phyloP scores from a whole-genome alignment of 441 rosid species.

The Erysimum pusillum region DNA sequence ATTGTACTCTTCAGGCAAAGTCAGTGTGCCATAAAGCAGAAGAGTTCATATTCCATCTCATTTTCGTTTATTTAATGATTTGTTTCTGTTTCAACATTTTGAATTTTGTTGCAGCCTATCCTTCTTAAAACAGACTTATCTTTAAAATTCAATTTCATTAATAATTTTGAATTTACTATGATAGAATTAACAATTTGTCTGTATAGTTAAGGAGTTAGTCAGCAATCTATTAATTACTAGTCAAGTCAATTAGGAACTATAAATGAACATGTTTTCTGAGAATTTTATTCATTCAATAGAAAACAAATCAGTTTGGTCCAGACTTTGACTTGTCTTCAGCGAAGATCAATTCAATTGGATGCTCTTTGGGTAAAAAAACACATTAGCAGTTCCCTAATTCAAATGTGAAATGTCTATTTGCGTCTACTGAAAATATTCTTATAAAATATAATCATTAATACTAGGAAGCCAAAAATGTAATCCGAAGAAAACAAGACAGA shows the following conservation, averaged over 20 bases:
- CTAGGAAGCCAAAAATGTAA: not conserved
- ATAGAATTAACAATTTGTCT: not conserved
- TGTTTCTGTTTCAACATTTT: not conserved
- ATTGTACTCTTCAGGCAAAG: too few species aligned
- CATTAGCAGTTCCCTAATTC: not conserved
- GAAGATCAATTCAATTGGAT: not conserved
- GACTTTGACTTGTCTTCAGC: not conserved
- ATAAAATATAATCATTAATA: not conserved
- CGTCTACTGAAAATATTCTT: not conserved
- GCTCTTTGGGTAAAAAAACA: not conserved
- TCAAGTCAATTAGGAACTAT: too few species aligned
- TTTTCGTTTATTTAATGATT: not conserved
- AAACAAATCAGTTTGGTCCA: not conserved
- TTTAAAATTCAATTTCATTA: not conserved
- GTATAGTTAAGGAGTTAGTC: not conserved
- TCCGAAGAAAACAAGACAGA: not conserved
- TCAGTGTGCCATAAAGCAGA: too few species aligned
- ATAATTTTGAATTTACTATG: too few species aligned
- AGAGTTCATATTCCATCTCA: not conserved
- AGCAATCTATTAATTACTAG: not conserved
- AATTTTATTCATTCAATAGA: too few species aligned
- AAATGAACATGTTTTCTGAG: too few species aligned
- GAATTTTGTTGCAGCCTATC: not conserved
- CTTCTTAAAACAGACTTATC: not conserved
- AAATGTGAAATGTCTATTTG: not conserved